Base-by-base conservation (phyloP, 805 yeast genomes). In the Ogataea allantospora region DNA sequence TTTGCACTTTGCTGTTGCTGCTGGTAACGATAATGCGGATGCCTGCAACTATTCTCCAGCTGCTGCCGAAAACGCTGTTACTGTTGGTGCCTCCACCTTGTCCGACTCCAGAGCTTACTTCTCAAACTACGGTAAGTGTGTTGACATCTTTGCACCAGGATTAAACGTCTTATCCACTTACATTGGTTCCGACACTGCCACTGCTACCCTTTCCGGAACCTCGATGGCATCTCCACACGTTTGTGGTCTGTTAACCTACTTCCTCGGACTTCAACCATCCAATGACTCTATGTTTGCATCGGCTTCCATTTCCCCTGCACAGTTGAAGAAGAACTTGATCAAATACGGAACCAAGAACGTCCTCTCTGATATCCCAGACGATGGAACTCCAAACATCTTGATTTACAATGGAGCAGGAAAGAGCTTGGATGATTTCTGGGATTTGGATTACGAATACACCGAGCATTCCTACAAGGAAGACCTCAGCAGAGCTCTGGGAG, bases 151-250 rank as follows among this genome's bases (percentile, higher is more conserved):
- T 60, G 99, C 95, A 19, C 99, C 99, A 16, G 99, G 99, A 57
- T 81, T 88, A 55, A 83, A 87, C 61, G 78, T 91, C 44, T 71
- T 83, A 50, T 87, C 96, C 29, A 83, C 91, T 25, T 85, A 83
- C 61, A 84, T 81, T 60, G 93, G 95, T 29, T 79, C 88, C 4
- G 71, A 74, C 35, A 65, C 77, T 37, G 85, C 88, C 28, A 83
- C 91, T 50, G 88, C 93, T 30, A 77, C 86, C 26, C 71, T 85
- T 60, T 84, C 95, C 25, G 99, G 99, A 66, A 91, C 97, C 8
- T 91, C 98, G 11, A 91, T 91, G 99, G 96, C 98, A 15, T 84
- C 97, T 25, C 98, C 99, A 30, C 96, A 88, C 58, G 89, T 89
- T 51, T 82, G 88, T 43, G 99, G 99, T 53, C 73, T 91, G 62